Evolutionary conservation across 495 filamentous ascomycete species (phyloP), one percentile per base, ranked within the genome.

Genomic region (Cercophora sp.): DNA sequence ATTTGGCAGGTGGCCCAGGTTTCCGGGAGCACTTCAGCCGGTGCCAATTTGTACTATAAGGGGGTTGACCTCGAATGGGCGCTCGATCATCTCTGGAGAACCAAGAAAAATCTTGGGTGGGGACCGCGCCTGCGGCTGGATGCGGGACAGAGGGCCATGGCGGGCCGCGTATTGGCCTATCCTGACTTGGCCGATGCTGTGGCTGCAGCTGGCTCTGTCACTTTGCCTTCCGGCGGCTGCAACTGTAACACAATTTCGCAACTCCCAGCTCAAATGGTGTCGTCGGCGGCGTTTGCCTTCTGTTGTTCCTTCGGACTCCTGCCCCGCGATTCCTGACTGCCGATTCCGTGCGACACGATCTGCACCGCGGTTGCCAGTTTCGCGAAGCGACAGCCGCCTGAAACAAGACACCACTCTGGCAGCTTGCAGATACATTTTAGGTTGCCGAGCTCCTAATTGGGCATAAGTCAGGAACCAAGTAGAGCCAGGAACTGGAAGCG

Each of bases 21-120:
- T n/a, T n/a, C n/a, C n/a, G n/a, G n/a, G n/a, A 44, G 40, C 40
- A 22, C 26, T 26, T 44, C 40, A 44, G 40, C 40, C 40, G 32
- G 40, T 44, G 22, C 18, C 40, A 26, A 23, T 44, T 44, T 9
- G 19, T 44, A 24, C 23, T 26, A 44, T 26, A 44, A 24, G 8
- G 18, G 40, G 40, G 8, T n/a, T 20, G 19, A 26, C 8, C 18
- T 44, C 40, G 20, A 24, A 42, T 27, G 26, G 3, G 32, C 9
- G 32, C 32, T 36, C 32, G 32, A 36, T 36, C 18, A 16, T 16
- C 18, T 23, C 15, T n/a, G 40, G 40, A 23, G 23, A 20, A 44
- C 40, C 40, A 24, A 24, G 23, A 24, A 44, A 44, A n/a, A n/a
- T 44, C 18, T 27, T 44, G 23, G 40, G 40, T 13, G 40, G 3